Evolutionary conservation across 73 alveolate species (phyloP), one percentile per base, ranked within the genome.

Genomic region (Stentor coeruleus): DNA sequence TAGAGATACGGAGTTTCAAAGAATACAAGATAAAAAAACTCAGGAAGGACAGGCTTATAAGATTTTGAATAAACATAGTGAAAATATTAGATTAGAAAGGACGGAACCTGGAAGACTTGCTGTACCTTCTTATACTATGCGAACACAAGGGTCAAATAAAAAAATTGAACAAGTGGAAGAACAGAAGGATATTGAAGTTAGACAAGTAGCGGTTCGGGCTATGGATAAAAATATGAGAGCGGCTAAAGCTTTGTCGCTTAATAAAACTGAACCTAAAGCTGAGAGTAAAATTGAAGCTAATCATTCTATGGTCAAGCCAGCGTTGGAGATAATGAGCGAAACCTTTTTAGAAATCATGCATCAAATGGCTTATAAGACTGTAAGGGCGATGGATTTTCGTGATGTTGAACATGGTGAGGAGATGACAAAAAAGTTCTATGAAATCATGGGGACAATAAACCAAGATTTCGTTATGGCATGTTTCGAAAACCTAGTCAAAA

Each of bases 191-290:
- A 75, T 75, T 6, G 59, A 75, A 35, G 38, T 75, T n/a, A 31
- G 72, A 31, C 74, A 75, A 2, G 83, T 75, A 14, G 72, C 83
- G 14, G 83, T 75, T 20, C 26, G 58, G n/a, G 38, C 59, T 15
- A 39, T 75, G 83, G 83, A 75, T 38, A 39, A 75, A 40, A 75
- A 75, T n/a, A 15, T 37, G 26, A 28, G 83, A 20, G 83, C 83
- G 39, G 74, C 59, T n/a, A 75, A 75, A 38, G 83, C 72, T 6
- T 3, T 39, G 2, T n/a, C 38, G 66, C 58, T 75, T 20, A 75
- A 40, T 33, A 75, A 66, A 31, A 20, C 36, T 33, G 79, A 66
- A 14, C n/a, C 79, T 20, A 20, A 66, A 2, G 49, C n/a, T 20
- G 79, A 66, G 0, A 20, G 40, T 20, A 66, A 66, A 31, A 20